Percentiles rank a stretch among this genome's conserved stretches.
Conservation (phyloP, 345 rosid genomes). For the Viola odorata region DNA sequence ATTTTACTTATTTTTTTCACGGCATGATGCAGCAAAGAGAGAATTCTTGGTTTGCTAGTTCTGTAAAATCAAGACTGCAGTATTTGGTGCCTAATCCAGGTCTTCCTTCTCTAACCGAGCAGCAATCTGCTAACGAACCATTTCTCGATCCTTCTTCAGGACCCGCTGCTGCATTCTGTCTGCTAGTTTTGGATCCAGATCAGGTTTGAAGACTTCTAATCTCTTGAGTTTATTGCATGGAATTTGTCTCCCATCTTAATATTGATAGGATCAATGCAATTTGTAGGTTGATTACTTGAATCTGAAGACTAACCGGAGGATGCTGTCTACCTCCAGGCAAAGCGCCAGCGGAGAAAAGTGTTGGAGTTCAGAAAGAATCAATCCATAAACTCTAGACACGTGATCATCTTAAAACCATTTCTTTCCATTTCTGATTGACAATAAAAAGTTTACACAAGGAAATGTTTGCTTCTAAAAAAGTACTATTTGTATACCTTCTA, state of each 20-base stretch:
- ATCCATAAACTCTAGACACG: slow-evolving; percentile 30
- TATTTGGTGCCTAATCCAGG: slow-evolving; percentile 66
- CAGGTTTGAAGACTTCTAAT: slow-evolving; percentile 42
- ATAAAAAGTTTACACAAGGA: background rate
- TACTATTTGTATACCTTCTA: background rate
- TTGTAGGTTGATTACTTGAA: slow-evolving; percentile 84
- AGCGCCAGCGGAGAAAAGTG: slow-evolving; percentile 38
- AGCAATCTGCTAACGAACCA: slow-evolving; percentile 29
- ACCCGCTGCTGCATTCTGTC: slow-evolving; percentile 59
- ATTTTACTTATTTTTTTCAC: slow-evolving; percentile 3
- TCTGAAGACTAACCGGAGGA: slow-evolving; percentile 71
- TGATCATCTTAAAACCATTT: slow-evolving; percentile 3
- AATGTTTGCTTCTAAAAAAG: background rate
- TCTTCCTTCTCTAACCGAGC: slow-evolving; percentile 43
- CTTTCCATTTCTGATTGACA: background rate
- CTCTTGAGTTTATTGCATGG: background rate
- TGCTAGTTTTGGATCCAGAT: slow-evolving; percentile 70
- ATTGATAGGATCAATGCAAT: slow-evolving; percentile 8
- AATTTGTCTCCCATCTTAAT: background rate
- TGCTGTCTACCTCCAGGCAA: slow-evolving; percentile 38
- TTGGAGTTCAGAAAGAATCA: slow-evolving; percentile 64
- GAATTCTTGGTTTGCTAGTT: slow-evolving; percentile 73
- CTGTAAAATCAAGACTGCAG: slow-evolving; percentile 54
- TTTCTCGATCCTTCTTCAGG: slow-evolving; percentile 56
- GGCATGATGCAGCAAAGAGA: slow-evolving; percentile 58